Evolutionary conservation across 371 early-diverging fungal species (phyloP), one percentile per base, ranked within the genome.

Genomic region (Neoconidiobolus thromboides): DNA sequence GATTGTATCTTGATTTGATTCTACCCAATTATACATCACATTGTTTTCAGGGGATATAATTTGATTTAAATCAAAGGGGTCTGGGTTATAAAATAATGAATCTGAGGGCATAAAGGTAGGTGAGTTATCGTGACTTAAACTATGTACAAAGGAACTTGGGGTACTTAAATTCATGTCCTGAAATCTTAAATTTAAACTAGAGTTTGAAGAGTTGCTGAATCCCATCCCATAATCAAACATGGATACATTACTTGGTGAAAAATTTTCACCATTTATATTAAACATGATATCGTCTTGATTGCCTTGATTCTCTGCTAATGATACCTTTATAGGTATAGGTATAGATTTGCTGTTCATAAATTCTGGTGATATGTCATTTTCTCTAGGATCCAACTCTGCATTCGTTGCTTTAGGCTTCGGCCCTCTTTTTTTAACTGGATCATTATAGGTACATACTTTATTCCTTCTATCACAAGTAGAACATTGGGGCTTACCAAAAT

Each of bases 401-500:
- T 49, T 49, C 14, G 10, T 49, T 5, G 49, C 12, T 26, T 49
- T 41, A 40, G 57, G 57, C 36, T 57, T 57, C 4, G 57, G 57
- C 2, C 57, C 57, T 43, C 57, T 15, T 57, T 57, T 57, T 7
- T 44, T 42, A 9, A 57, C 57, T 9, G 57, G 57, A 43, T 57
- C 57, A 10, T 38, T n/a, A 40, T 57, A 57, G 43, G 43, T 38
- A 40, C 57, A 57, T 5, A 41, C 47, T 14, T 57, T 57, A 26
- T 57, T 44, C 14, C 57, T 7, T 2, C 57, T 42, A 14, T 43
- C 42, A 40, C 57, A 57, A 40, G 57, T 57, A 4, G 41, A n/a
- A 37, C 57, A 57, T 43, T 44, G 57, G 3, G 57, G 57, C 57
- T 57, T 57, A n/a, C 14, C 26, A 43, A 57, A 57, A 43, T 57